A percentile compares a stretch with the other conserved stretches of the same genome.
These are phyloP conservation scores for Lunularia cruciata DNA, from an alignment of 225 moss, liverwort and hornwort species.

Conservation along the genomic window DNA sequence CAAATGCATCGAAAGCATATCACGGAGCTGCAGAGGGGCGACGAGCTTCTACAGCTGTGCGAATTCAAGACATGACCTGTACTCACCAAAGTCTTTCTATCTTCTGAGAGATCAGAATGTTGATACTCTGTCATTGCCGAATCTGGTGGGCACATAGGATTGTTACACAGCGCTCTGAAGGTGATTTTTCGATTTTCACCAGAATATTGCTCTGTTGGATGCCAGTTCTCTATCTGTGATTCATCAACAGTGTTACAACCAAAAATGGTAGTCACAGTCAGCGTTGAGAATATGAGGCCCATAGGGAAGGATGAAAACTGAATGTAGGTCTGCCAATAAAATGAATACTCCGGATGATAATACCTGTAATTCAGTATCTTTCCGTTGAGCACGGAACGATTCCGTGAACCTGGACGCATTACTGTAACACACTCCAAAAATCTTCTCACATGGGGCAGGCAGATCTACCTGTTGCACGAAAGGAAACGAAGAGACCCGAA, in stretches of 20 bases:
- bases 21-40: no score
- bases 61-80: not conserved
- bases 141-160: slow-evolving; percentile 96
- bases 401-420: slow-evolving; percentile 61
- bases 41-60: no score
- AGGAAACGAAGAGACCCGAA: not conserved
- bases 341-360: no score
- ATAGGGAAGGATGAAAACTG: no score
- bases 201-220: slow-evolving; percentile 60
- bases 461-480: slow-evolving; percentile 56
- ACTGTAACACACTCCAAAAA: slow-evolving; percentile 53
- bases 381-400: slow-evolving; percentile 54
- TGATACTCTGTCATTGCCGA: slow-evolving; percentile 91
- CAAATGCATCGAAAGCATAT: not conserved
- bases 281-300: no score
- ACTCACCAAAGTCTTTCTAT: slow-evolving; percentile 68
- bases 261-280: not conserved
- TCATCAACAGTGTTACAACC: not conserved
- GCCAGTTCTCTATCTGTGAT: slow-evolving; percentile 66
- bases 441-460: slow-evolving; percentile 66
- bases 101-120: slow-evolving; percentile 57
- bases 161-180: slow-evolving; percentile 67
- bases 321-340: no score
- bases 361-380: slow-evolving; percentile 68
- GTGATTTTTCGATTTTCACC: slow-evolving; percentile 72